phyloP scores from a whole-genome alignment of 208 protist species.

The Paratrypanosoma confusum region DNA sequence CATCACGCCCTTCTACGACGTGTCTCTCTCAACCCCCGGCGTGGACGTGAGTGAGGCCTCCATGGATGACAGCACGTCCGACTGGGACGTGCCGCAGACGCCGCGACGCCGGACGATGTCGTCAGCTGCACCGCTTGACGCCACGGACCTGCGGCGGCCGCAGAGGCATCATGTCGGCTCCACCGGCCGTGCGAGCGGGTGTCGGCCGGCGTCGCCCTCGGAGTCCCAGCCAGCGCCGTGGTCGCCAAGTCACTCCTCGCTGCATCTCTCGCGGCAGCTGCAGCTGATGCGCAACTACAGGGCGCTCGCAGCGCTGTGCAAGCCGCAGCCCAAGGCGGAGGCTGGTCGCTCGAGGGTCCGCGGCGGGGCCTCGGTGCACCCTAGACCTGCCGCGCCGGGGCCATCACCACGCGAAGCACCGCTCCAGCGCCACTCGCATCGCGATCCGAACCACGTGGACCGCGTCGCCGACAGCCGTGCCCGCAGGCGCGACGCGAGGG shows the following conservation, averaged over 20 bases:
- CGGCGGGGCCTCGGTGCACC: too few relatives aligned
- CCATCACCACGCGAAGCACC: conserved; percentile 19
- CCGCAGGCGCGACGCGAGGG: conserved; percentile 29
- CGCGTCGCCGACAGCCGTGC: conserved; percentile 5
- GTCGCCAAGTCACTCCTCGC: conserved; percentile 27
- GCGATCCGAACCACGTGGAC: conserved; percentile 18
- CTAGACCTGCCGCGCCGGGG: conserved; percentile 21
- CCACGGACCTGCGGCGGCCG: too few relatives aligned
- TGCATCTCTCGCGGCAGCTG: conserved; percentile 41
- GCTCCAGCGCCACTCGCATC: conserved; percentile 29
- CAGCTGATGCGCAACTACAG: conserved; percentile 65
- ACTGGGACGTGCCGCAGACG: neutral
- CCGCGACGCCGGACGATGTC: neutral
- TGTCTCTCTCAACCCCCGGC: too few relatives aligned
- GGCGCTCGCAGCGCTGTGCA: conserved; percentile 41
- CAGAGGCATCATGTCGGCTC: conserved; percentile 8
- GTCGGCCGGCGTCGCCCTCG: conserved; percentile 1
- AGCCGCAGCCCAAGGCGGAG: too few relatives aligned
- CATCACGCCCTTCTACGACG: too few relatives aligned
- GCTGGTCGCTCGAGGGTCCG: too few relatives aligned
- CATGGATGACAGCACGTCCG: too few relatives aligned
- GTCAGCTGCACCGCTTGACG: too few relatives aligned
- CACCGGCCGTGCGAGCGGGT: conserved; percentile 2
- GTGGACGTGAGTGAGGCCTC: too few relatives aligned
- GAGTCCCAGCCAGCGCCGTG: conserved; percentile 4